Conservation (phyloP, 257 asterid species). For the Solanum bulbocastanum region DNA sequence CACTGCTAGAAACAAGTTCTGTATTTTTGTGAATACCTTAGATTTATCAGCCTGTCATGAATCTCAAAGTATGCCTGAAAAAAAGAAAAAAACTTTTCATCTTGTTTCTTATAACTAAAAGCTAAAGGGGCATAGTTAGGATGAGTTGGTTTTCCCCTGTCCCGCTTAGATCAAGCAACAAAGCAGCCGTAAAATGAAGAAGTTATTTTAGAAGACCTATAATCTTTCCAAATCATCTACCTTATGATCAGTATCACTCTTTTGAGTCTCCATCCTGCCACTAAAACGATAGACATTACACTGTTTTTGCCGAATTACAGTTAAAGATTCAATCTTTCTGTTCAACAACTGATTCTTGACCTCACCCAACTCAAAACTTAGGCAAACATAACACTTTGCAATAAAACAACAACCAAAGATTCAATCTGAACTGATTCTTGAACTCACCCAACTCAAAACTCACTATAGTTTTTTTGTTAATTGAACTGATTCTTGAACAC, state of each 20-base stretch:
- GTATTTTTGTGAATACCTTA: neutral
- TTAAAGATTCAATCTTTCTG: no score
- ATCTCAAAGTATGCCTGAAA: neutral
- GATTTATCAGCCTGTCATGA: neutral
- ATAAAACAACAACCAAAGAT: neutral
- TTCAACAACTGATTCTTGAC: no score
- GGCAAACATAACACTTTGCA: no score
- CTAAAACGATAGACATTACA: neutral
- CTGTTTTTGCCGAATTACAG: neutral
- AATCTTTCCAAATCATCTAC: constrained; percentile 37
- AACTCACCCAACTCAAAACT: neutral
- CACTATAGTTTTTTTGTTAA: no score
- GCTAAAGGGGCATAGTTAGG: neutral
- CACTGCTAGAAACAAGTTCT: neutral
- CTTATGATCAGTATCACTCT: constrained; percentile 14
- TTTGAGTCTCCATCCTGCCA: constrained; percentile 48
- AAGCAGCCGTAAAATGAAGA: neutral
- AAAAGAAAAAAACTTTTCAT: neutral
- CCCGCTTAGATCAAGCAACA: neutral
- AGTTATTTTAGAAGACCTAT: neutral
- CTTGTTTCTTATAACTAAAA: neutral
- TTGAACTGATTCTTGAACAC: neutral
- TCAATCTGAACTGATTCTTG: neutral
- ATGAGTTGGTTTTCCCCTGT: neutral
- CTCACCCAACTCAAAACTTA: no score